Conservation (phyloP, 805 yeast species). For the Metschnikowia borealis region DNA sequence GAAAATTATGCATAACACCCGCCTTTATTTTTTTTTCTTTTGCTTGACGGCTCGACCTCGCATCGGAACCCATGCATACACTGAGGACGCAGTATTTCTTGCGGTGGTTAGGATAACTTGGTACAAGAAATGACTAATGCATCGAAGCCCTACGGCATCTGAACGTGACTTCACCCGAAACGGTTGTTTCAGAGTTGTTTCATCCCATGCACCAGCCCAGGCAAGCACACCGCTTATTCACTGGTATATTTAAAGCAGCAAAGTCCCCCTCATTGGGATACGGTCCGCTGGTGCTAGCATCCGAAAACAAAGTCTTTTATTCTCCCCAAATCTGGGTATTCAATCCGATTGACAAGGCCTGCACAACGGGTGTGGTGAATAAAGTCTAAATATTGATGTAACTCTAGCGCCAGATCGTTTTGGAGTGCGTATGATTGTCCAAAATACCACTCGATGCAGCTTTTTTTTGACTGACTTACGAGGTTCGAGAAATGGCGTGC, state of each 20-base stretch:
- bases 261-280: no score
- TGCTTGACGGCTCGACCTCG: not conserved
- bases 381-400: not conserved
- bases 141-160: not conserved
- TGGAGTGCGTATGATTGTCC: not conserved
- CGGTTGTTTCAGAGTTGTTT: not conserved
- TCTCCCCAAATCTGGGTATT: no score
- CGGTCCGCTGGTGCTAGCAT: no score
- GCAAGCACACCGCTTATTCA: not conserved
- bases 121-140: not conserved
- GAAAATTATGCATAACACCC: not conserved
- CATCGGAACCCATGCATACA: not conserved
- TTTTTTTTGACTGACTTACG: not conserved
- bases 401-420: not conserved
- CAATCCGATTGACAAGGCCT: no score
- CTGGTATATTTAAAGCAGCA: no score
- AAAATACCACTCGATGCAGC: not conserved
- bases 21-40: not conserved
- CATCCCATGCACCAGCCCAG: not conserved
- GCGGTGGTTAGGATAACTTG: not conserved
- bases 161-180: not conserved
- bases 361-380: no score
- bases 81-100: not conserved
- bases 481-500: conserved; percentile 1
- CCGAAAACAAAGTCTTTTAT: no score